Evolutionary conservation across 441 rosid species (phyloP).

Genomic region (Mallotus repandus): DNA sequence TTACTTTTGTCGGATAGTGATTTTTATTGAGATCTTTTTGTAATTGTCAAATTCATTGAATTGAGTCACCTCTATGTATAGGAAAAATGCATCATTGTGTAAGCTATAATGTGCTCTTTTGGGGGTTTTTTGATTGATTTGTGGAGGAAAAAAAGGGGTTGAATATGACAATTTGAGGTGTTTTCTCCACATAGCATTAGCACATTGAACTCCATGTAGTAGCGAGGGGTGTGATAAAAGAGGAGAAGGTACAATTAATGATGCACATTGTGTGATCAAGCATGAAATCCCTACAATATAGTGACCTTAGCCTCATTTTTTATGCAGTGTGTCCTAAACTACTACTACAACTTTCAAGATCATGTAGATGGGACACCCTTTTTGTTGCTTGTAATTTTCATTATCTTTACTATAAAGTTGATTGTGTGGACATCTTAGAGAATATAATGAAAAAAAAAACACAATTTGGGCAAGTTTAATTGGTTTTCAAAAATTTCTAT

Average conservation of each 20-base stretch:
- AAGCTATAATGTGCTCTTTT: too few relatives aligned
- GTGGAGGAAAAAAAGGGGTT: not conserved
- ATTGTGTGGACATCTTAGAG: not conserved
- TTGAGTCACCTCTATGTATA: not conserved
- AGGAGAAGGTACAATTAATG: not conserved
- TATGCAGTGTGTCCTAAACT: not conserved
- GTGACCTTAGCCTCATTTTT: slow-evolving; percentile 2
- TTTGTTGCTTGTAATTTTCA: slow-evolving; percentile 5
- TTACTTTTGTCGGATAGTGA: slow-evolving; percentile 4
- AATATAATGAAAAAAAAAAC: not conserved
- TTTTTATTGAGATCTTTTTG: not conserved
- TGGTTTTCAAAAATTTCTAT: not conserved
- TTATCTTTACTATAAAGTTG: slow-evolving; percentile 1
- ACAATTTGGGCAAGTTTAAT: not conserved
- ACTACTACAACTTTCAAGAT: not conserved
- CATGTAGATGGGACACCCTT: not conserved
- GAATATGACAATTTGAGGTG: slow-evolving; percentile 7
- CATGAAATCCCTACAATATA: slow-evolving; percentile 3
- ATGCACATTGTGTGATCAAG: not conserved
- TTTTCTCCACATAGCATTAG: slow-evolving; percentile 4
- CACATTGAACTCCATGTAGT: not conserved
- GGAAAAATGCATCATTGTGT: slow-evolving; percentile 5
- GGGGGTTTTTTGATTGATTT: too few relatives aligned
- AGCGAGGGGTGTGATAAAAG: not conserved
- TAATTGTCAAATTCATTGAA: slow-evolving; percentile 24